Percentiles rank a stretch among this genome's conserved stretches.
These are phyloP conservation scores for Elongisporangium prolatum DNA, from an alignment of 352 stramenopile genomes.

Conservation along the genomic window DNA sequence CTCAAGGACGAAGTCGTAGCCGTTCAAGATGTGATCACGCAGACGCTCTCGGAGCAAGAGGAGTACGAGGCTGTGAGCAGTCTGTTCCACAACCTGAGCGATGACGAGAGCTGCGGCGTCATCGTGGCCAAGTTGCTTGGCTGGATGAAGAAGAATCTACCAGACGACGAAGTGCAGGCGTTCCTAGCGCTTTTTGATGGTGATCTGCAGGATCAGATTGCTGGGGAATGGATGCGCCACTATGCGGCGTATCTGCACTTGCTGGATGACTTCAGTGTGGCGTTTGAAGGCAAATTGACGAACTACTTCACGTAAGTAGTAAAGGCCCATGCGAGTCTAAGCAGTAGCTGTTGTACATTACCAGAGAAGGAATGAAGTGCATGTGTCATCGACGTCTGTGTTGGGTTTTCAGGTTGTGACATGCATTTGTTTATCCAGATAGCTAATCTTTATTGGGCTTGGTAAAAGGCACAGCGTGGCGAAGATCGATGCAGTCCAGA, in stretches of 20 bases:
- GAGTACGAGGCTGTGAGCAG: slow-evolving; percentile 62
- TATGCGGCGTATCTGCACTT: slow-evolving; percentile 61
- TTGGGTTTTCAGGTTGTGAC: neutral
- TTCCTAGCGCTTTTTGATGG: slow-evolving; percentile 51
- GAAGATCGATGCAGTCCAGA: slow-evolving; percentile 57
- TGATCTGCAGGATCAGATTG: slow-evolving; percentile 48
- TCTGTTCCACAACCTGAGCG: slow-evolving; percentile 56
- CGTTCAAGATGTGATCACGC: slow-evolving; percentile 44
- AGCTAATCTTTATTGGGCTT: slow-evolving; percentile 14
- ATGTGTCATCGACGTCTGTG: neutral
- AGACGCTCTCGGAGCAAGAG: slow-evolving; percentile 41
- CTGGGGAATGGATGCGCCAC: slow-evolving; percentile 64
- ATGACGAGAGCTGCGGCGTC: slow-evolving; percentile 41
- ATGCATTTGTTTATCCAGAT: neutral
- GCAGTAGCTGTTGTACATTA: neutral
- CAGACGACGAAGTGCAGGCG: slow-evolving; percentile 34
- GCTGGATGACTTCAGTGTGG: slow-evolving; percentile 62
- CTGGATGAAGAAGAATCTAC: slow-evolving; percentile 61
- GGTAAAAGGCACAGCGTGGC: slow-evolving; percentile 40
- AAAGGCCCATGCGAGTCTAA: neutral
- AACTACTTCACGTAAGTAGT: slow-evolving; percentile 48
- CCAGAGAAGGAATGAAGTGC: neutral
- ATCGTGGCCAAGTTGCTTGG: slow-evolving; percentile 59
- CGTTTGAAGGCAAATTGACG: slow-evolving; percentile 48
- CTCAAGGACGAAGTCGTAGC: slow-evolving; percentile 45